Evolutionary conservation across 1,284 basidiomycete genomes (phyloP), one percentile per base, ranked within the genome.

Genomic region (Sporisorium scitamineum): DNA sequence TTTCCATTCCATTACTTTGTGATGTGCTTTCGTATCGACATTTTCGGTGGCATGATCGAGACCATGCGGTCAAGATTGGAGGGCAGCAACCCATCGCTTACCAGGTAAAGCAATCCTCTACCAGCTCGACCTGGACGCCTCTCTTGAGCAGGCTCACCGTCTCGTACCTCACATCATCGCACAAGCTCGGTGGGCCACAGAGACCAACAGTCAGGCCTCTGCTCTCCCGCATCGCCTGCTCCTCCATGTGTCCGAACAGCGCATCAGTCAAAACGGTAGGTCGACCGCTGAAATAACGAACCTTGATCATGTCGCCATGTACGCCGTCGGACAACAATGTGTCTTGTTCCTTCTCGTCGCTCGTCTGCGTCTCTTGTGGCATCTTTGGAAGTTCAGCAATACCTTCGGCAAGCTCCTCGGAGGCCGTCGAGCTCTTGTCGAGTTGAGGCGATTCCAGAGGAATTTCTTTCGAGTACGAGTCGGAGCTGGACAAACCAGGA

Each of bases 21-120:
- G 26, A 47, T 27, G 24, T 50, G 47, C 27, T 48, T 29, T 29
- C 27, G 47, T n/a, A 48, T 48, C 27, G n/a, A 31, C 29, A 31
- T 5, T 20, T 27, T 50, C 27, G n/a, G n/a, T n/a, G n/a, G n/a
- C n/a, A n/a, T n/a, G 48, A 50, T 31, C 29, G 48, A 31, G n/a
- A 29, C 29, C n/a, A n/a, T 16, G 18, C 24, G 14, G 26, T 37
- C 32, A 20, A 10, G 16, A 32, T 16, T 11, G 2, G 47, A 13
- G 22, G 18, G 27, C 22, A 26, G 4, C 51, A 18, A 13, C 29
- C 20, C 13, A 34, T 20, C n/a, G 13, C 18, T 53, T 34, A 72
- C 70, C 70, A 72, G 5, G 63, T 67, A 42, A 73, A 73, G 53
- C 65, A 68, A 48, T 73, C 70, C 32, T 73, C 65, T 13, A 63